phyloP scores from a whole-genome alignment of 164 flowering plant species.

The Magnolia sinica region DNA sequence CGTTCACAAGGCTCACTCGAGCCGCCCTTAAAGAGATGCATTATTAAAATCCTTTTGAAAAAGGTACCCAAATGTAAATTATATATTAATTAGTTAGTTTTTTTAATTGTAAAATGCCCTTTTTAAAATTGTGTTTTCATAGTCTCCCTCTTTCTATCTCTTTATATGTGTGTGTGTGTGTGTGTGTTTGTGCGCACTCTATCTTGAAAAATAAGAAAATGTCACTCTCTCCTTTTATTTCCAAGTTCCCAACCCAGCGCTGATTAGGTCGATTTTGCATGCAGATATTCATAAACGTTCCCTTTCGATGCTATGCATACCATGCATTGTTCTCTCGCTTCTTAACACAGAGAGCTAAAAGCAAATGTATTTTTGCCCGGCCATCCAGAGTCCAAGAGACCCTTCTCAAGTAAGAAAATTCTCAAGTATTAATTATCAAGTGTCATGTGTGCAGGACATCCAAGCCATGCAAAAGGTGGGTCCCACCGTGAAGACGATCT shows the following conservation, averaged over 20 bases:
- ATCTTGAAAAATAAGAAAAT: background rate
- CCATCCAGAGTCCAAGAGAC: conserved; percentile 53
- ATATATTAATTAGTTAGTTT: too few relatives aligned
- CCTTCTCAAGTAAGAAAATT: conserved; percentile 65
- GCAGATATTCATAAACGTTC: conserved; percentile 76
- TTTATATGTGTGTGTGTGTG: too few relatives aligned
- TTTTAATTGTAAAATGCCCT: too few relatives aligned
- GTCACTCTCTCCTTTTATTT: background rate
- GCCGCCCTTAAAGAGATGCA: too few relatives aligned
- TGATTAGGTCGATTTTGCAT: background rate
- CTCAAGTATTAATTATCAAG: background rate
- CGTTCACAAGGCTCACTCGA: too few relatives aligned
- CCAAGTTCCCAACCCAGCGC: background rate
- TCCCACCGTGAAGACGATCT: too few relatives aligned
- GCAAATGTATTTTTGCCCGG: conserved; percentile 56
- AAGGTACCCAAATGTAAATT: too few relatives aligned
- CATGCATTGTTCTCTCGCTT: conserved; percentile 34
- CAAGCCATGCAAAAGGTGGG: too few relatives aligned
- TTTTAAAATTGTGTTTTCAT: too few relatives aligned
- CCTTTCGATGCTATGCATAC: conserved; percentile 54
- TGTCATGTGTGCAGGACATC: background rate
- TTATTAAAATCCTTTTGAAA: too few relatives aligned
- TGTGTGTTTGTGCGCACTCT: too few relatives aligned
- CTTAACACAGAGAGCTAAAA: conserved; percentile 32
- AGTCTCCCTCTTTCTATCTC: too few relatives aligned